A percentile compares a stretch with the other conserved stretches of the same genome.
Evolutionary conservation across 73 alveolate species (phyloP).

Genomic region (Paramecium sonneborni): DNA sequence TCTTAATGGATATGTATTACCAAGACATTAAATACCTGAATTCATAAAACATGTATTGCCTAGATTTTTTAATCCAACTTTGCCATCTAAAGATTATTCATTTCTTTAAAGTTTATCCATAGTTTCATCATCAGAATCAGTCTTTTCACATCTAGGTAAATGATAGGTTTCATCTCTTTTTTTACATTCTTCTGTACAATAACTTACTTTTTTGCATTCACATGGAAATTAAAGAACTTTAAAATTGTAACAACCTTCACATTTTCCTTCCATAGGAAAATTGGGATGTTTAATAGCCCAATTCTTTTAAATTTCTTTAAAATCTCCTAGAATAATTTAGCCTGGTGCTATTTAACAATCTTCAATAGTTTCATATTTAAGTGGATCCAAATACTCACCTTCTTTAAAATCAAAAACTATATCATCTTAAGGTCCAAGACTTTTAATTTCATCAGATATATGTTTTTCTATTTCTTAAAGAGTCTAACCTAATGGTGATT

Average conservation of each 20-base stretch:
- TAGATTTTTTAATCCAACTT: conserved; percentile 90
- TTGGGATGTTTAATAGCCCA: conserved; percentile 71
- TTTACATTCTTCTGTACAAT: conserved; percentile 78
- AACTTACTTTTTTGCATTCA: conserved; percentile 74
- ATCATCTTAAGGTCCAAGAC: neutral
- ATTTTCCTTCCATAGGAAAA: conserved; percentile 63
- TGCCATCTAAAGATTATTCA: conserved; percentile 77
- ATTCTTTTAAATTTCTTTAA: conserved; percentile 39
- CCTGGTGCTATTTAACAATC: conserved; percentile 44
- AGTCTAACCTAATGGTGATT: neutral
- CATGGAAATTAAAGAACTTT: conserved; percentile 65
- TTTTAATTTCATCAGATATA: neutral
- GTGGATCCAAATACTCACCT: conserved; percentile 34
- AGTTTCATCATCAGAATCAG: conserved; percentile 61
- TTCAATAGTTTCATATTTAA: conserved; percentile 32
- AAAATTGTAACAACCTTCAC: conserved; percentile 73
- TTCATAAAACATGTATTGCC: conserved; percentile 99
- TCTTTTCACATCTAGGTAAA: conserved; percentile 73
- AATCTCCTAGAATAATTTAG: conserved; percentile 40
- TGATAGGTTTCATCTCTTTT: conserved; percentile 75
- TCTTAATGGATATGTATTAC: conserved; percentile 87
- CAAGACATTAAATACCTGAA: conserved; percentile 94
- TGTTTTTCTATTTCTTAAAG: neutral
- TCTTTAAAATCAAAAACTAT: conserved; percentile 18
- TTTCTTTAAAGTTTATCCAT: conserved; percentile 4